Percentiles rank a stretch among this genome's conserved stretches.
phyloP scores from a whole-genome alignment of 495 filamentous ascomycete species.

The Staphylotrichum longicolle region DNA sequence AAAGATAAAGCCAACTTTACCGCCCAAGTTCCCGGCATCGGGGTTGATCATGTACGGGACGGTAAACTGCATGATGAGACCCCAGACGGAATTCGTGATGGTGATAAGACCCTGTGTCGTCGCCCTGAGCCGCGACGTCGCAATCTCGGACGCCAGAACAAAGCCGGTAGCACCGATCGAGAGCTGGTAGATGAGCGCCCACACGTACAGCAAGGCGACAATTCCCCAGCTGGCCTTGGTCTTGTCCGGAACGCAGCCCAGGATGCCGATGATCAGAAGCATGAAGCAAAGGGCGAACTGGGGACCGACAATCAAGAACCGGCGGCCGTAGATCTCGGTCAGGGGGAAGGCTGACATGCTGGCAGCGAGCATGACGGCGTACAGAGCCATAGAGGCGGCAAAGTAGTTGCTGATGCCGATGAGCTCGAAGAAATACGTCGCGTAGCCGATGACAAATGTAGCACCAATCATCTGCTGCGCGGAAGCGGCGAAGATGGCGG shows the following conservation, averaged over 20 bases:
- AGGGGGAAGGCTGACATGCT: too few species aligned
- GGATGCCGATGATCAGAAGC: too few species aligned
- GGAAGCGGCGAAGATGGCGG: slow-evolving; percentile 1
- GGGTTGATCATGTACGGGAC: not conserved
- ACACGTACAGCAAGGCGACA: too few species aligned
- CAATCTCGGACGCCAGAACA: not conserved
- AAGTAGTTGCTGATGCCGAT: slow-evolving; percentile 3
- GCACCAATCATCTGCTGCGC: slow-evolving; percentile 3
- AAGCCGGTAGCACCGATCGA: not conserved
- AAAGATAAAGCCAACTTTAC: slow-evolving; percentile 2
- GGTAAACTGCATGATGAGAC: not conserved
- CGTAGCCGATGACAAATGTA: not conserved
- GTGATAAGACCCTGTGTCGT: slow-evolving; percentile 3
- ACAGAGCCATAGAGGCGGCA: not conserved
- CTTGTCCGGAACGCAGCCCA: too few species aligned
- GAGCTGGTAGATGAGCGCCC: not conserved
- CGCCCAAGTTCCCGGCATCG: slow-evolving; percentile 1
- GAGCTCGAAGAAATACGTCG: not conserved
- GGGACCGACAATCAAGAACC: too few species aligned
- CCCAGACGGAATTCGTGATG: not conserved
- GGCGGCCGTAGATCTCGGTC: too few species aligned
- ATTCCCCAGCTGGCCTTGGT: too few species aligned
- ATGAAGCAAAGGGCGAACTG: too few species aligned
- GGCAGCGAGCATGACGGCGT: not conserved
- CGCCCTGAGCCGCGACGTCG: not conserved